phyloP scores from a whole-genome alignment of 148 eudicot species.

The Silene latifolia region DNA sequence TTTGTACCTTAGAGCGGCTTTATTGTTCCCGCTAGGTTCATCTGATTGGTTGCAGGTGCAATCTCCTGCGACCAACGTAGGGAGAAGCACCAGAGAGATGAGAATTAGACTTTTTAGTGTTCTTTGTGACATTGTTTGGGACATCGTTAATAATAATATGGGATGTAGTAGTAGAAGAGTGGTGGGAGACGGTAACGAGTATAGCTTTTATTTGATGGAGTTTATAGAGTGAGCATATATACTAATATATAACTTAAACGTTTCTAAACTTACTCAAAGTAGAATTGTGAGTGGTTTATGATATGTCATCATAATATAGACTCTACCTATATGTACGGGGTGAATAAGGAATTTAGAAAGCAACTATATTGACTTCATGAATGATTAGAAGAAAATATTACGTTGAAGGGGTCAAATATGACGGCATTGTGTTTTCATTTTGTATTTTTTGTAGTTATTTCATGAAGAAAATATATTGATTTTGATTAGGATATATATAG shows the following conservation, averaged over 20 bases:
- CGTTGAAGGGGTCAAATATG: background rate
- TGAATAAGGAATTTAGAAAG: background rate
- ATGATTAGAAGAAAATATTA: background rate
- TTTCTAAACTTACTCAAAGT: background rate
- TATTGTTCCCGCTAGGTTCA: background rate
- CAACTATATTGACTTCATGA: background rate
- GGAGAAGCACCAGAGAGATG: conserved; percentile 4
- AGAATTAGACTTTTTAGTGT: background rate
- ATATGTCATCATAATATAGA: too few relatives aligned
- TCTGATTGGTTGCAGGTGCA: conserved; percentile 27
- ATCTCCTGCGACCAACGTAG: conserved; percentile 16
- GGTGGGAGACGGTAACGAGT: too few relatives aligned
- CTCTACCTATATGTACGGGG: background rate
- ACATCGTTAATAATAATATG: too few relatives aligned
- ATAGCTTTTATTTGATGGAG: background rate
- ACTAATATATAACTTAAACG: too few relatives aligned
- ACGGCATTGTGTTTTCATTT: background rate
- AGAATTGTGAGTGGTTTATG: too few relatives aligned
- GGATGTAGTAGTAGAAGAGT: too few relatives aligned
- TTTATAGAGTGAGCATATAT: background rate
- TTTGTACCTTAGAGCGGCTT: conserved; percentile 23
- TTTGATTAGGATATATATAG: too few relatives aligned
- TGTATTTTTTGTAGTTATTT: too few relatives aligned
- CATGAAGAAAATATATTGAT: too few relatives aligned
- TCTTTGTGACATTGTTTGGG: background rate